phyloP scores from a whole-genome alignment of 176 grass and related monocot species.

The Juncus effusus region DNA sequence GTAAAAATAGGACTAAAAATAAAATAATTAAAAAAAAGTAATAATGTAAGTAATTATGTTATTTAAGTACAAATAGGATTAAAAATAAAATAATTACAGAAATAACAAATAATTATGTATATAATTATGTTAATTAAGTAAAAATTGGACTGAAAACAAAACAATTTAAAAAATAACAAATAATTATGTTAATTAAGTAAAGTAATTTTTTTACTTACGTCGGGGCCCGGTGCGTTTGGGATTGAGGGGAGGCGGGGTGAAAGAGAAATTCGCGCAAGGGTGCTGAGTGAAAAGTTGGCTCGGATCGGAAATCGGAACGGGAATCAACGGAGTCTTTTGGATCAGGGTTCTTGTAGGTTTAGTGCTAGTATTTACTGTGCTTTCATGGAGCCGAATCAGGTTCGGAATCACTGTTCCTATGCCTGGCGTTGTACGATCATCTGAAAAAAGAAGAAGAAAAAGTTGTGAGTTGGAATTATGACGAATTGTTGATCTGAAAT shows the following conservation, averaged over 20 bases:
- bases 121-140: no score
- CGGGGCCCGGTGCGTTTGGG: constrained; percentile 90
- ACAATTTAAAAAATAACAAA: no score
- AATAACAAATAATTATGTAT: no score
- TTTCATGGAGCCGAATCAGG: constrained; percentile 22
- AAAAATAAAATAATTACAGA: no score
- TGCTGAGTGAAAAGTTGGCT: constrained; percentile 35
- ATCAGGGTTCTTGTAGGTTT: constrained; percentile 3
- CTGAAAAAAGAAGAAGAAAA: constrained; percentile 37
- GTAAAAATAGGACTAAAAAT: no score
- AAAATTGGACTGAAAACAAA: no score
- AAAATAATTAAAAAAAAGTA: no score
- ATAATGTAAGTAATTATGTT: no score
- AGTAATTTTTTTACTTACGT: constrained; percentile 44
- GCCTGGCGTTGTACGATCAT: constrained; percentile 57
- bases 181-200: no score
- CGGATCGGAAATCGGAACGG: constrained; percentile 20
- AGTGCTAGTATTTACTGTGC: constrained; percentile 29
- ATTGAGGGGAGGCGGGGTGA: constrained; percentile 67
- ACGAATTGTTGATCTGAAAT: constrained; percentile 24
- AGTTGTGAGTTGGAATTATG: constrained; percentile 47
- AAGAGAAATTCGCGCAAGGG: constrained; percentile 91
- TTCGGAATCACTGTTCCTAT: constrained; percentile 40
- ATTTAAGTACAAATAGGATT: no score
- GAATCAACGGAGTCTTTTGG: constrained; percentile 20